Percentiles rank a stretch among this genome's conserved stretches.
Conservation (phyloP, 768 basidiomycete species). For the Termitomyces sp. region DNA sequence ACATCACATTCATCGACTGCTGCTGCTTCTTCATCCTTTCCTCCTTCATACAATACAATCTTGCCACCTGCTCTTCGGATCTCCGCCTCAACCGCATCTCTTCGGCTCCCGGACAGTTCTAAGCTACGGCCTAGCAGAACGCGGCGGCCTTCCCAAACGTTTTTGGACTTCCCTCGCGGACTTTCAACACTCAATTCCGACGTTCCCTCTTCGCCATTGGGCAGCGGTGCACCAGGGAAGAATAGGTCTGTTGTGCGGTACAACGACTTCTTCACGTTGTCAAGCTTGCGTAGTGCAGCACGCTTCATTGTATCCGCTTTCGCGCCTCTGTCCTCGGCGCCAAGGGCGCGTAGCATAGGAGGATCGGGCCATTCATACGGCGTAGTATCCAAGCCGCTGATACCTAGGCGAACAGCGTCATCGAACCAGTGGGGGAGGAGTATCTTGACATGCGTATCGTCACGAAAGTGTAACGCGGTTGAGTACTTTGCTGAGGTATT, state of each 20-base stretch:
- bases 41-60: conserved; percentile 26
- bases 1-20: conserved; percentile 58
- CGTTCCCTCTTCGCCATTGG: neutral
- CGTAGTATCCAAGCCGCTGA: conserved; percentile 42
- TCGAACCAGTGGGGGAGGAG: conserved; percentile 95
- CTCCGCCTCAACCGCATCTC: conserved; percentile 52
- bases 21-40: conserved; percentile 23
- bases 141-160: conserved; percentile 57
- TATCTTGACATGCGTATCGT: conserved; percentile 56
- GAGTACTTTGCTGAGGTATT: conserved; percentile 48
- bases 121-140: conserved; percentile 63
- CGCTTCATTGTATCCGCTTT: conserved; percentile 16
- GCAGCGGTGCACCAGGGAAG: conserved; percentile 20
- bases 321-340: conserved; percentile 15
- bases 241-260: conserved; percentile 28
- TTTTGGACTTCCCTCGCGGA: conserved; percentile 16
- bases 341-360: conserved; percentile 32
- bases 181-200: conserved; percentile 4
- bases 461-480: conserved; percentile 53
- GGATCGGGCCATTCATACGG: conserved; percentile 79
- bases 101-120: conserved; percentile 43
- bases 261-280: conserved; percentile 28
- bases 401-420: conserved; percentile 61
- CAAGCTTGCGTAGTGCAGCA: conserved; percentile 18
- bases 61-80: conserved; percentile 61